Percentiles rank a stretch among this genome's conserved stretches.
phyloP scores from a whole-genome alignment of 441 rosid species.

The Syzygium syzygioides region DNA sequence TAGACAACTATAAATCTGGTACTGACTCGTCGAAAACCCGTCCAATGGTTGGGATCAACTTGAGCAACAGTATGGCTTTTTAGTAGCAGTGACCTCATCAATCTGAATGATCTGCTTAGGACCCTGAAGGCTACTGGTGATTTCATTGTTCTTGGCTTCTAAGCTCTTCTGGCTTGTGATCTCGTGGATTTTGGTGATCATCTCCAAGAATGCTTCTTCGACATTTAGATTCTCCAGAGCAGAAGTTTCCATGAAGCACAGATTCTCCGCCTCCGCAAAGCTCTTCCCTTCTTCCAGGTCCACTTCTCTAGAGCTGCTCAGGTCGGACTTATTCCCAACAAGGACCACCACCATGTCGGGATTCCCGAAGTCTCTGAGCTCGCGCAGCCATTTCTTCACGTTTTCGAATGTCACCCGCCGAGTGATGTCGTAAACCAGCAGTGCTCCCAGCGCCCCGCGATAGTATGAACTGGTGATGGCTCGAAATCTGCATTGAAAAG shows the following conservation, averaged over 20 bases:
- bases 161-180: slow-evolving; percentile 42
- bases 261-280: slow-evolving; percentile 44
- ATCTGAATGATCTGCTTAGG: slow-evolving; percentile 43
- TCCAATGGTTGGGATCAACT: not conserved
- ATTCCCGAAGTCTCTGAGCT: slow-evolving; percentile 53
- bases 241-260: slow-evolving; percentile 76
- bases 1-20: not conserved
- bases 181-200: slow-evolving; percentile 59
- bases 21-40: not conserved
- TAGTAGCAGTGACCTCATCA: slow-evolving; percentile 55
- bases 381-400: slow-evolving; percentile 56
- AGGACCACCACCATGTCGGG: slow-evolving; percentile 59
- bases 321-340: slow-evolving; percentile 69
- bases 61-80: slow-evolving; percentile 45
- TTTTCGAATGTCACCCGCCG: slow-evolving; percentile 52
- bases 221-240: slow-evolving; percentile 66
- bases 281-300: slow-evolving; percentile 49
- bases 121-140: slow-evolving; percentile 14
- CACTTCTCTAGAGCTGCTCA: slow-evolving; percentile 44
- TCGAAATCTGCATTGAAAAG: slow-evolving; percentile 45
- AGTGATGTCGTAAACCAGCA: slow-evolving; percentile 76
- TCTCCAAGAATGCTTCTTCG: slow-evolving; percentile 56
- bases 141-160: slow-evolving; percentile 33
- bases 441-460: slow-evolving; percentile 83
- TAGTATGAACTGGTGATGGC: slow-evolving; percentile 93